phyloP scores from a whole-genome alignment of 2,329 filamentous ascomycete species.

The Calonectria pauciramosa region DNA sequence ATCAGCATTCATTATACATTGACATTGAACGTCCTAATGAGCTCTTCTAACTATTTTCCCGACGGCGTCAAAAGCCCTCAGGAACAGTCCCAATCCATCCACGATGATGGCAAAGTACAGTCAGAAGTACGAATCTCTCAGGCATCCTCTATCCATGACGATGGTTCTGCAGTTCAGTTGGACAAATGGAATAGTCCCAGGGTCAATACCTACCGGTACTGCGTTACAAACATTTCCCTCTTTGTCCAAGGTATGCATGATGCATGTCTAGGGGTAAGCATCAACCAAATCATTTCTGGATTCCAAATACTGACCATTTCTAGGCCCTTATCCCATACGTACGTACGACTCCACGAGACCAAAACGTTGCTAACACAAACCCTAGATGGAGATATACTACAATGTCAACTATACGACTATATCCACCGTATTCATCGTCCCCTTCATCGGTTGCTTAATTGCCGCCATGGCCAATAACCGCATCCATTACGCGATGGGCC shows the following conservation, averaged over 20 bases:
- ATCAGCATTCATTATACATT: neutral
- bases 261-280: neutral
- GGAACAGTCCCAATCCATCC: neutral
- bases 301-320: neutral
- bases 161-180: neutral
- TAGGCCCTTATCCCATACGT: conserved; percentile 2
- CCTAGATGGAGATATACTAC: neutral
- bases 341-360: neutral
- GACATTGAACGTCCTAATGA: neutral
- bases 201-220: neutral
- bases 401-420: neutral
- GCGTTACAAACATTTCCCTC: neutral
- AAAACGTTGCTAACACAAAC: neutral
- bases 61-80: neutral
- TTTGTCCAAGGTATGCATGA: conserved; percentile 1
- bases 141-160: neutral
- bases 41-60: neutral
- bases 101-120: neutral
- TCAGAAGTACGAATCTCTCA: neutral
- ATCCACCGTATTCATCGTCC: neutral
- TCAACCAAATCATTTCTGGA: too few species aligned
- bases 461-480: neutral
- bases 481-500: neutral
- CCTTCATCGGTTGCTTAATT: neutral
- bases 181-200: neutral